phyloP scores from a whole-genome alignment of 441 rosid genomes.

The Populus trichocarpa region DNA sequence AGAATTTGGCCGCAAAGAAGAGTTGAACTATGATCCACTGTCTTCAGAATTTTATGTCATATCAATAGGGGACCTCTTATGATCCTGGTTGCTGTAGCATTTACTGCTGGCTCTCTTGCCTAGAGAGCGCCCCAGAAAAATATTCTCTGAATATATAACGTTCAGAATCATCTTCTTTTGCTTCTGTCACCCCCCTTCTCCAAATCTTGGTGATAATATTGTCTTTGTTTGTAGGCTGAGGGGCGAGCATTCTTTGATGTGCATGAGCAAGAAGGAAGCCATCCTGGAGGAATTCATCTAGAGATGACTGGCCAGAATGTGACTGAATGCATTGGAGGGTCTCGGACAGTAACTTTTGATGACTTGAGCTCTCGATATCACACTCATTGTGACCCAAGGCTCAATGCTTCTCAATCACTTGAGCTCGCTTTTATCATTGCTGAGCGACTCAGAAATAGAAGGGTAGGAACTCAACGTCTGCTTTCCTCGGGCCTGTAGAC shows the following conservation, averaged over 20 bases:
- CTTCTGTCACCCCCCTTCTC: background rate
- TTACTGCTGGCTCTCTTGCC: background rate
- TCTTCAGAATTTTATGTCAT: background rate
- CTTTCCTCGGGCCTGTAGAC: slow-evolving; percentile 27
- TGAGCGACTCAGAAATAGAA: slow-evolving; percentile 60
- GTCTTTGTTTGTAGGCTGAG: slow-evolving; percentile 46
- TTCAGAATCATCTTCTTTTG: background rate
- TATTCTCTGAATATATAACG: background rate
- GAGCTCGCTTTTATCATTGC: slow-evolving; percentile 67
- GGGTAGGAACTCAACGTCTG: slow-evolving; percentile 40
- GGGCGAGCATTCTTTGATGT: slow-evolving; percentile 78
- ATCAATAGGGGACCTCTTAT: background rate
- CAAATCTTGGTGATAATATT: background rate
- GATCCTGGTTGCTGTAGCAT: background rate
- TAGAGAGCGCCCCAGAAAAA: background rate
- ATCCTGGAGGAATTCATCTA: slow-evolving; percentile 73
- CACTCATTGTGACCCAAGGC: slow-evolving; percentile 76
- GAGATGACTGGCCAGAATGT: slow-evolving; percentile 86
- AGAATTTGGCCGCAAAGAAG: background rate
- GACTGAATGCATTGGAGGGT: slow-evolving; percentile 82
- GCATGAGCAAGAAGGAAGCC: slow-evolving; percentile 79
- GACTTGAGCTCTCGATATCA: slow-evolving; percentile 62
- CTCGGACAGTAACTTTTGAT: slow-evolving; percentile 62
- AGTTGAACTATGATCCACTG: background rate
- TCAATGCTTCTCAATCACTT: slow-evolving; percentile 69